These are phyloP conservation scores for Phytophthora nicotianae DNA, from an alignment of 352 stramenopile genomes.

Conservation along the genomic window DNA sequence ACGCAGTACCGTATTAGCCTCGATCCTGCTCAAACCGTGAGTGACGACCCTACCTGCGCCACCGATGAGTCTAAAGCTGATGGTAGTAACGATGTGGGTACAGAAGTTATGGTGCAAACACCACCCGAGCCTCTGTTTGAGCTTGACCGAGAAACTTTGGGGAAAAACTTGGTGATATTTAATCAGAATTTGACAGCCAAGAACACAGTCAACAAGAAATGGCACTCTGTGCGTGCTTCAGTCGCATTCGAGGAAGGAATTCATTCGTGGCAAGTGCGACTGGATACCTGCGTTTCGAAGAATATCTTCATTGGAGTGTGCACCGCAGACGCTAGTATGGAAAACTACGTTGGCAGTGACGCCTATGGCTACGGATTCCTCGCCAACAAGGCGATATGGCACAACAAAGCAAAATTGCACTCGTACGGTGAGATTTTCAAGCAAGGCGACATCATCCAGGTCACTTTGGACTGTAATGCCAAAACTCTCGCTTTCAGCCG, in stretches of 20 bases:
- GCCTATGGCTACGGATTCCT: conserved; percentile 90
- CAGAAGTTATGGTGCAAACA: conserved; percentile 55
- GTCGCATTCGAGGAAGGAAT: conserved; percentile 76
- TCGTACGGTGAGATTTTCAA: conserved; percentile 93
- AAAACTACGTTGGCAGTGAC: conserved; percentile 93
- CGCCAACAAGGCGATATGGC: conserved; percentile 92
- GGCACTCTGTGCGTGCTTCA: conserved; percentile 80
- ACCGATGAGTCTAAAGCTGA: neutral
- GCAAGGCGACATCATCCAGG: conserved; percentile 86
- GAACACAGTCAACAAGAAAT: conserved; percentile 91
- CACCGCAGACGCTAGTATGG: conserved; percentile 65
- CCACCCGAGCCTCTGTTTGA: conserved; percentile 67
- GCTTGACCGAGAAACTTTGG: conserved; percentile 59
- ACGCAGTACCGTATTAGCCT: conserved; percentile 50
- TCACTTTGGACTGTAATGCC: conserved; percentile 82
- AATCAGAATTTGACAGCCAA: conserved; percentile 83
- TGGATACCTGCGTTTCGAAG: conserved; percentile 90
- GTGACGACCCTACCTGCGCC: neutral
- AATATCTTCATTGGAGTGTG: conserved; percentile 93
- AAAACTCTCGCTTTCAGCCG: conserved; percentile 85
- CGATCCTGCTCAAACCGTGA: conserved; percentile 14
- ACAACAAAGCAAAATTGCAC: conserved; percentile 91
- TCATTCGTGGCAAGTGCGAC: conserved; percentile 88
- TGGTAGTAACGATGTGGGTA: neutral
- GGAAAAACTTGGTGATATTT: conserved; percentile 79